Evolutionary conservation across 2,329 filamentous ascomycete genomes (phyloP).

Genomic region (Erysiphe pulchra): DNA sequence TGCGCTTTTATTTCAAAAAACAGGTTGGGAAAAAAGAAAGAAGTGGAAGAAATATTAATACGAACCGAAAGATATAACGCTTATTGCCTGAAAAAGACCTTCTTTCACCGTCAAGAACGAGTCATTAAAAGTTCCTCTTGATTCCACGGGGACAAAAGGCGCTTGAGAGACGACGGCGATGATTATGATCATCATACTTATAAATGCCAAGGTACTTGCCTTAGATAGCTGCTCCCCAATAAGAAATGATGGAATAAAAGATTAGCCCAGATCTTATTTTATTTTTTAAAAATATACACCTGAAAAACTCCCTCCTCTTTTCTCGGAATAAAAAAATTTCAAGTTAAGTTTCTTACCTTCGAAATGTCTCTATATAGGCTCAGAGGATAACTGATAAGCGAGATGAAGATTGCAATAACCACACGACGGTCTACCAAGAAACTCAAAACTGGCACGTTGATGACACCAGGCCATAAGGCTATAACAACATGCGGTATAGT

Average conservation of each 20-base stretch:
- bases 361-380: slow-evolving; percentile 91
- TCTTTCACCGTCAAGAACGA: slow-evolving; percentile 54
- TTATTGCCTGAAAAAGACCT: slow-evolving; percentile 85
- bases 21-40: neutral
- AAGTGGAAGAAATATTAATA: neutral
- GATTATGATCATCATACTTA: slow-evolving; percentile 84
- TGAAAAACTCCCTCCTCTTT: no score
- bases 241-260: neutral
- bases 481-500: slow-evolving; percentile 76
- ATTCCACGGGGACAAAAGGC: slow-evolving; percentile 42
- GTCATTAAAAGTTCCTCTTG: slow-evolving; percentile 43
- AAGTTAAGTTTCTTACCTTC: slow-evolving; percentile 33
- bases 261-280: slow-evolving; percentile 1
- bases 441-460: slow-evolving; percentile 49
- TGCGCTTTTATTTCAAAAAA: slow-evolving; percentile 7
- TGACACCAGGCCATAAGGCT: slow-evolving; percentile 56
- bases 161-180: slow-evolving; percentile 71
- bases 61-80: slow-evolving; percentile 89
- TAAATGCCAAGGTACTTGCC: slow-evolving; percentile 73
- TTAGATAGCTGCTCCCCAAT: slow-evolving; percentile 46
- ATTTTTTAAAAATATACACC: neutral
- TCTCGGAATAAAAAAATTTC: neutral
- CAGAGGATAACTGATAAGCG: slow-evolving; percentile 72
- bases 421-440: slow-evolving; percentile 58
- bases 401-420: slow-evolving; percentile 66